Percentiles rank a stretch among this genome's conserved stretches.
These are phyloP conservation scores for Verticillium albo-atrum DNA, from an alignment of 2,329 filamentous ascomycete species.

Conservation along the genomic window DNA sequence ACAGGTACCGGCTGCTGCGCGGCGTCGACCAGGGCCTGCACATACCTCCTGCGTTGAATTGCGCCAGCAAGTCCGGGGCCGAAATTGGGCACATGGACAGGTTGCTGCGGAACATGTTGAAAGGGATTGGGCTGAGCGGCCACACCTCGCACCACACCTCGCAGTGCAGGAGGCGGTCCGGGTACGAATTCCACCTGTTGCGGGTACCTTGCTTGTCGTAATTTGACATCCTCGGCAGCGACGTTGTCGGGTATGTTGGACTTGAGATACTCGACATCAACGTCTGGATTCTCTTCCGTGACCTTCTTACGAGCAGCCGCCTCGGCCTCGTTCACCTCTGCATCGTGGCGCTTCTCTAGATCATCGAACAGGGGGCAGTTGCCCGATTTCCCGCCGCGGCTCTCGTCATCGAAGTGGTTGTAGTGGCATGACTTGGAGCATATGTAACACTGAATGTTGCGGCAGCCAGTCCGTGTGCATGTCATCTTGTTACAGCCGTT, in stretches of 20 bases:
- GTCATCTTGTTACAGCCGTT: slow-evolving; percentile 80
- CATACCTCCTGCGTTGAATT: too few species aligned
- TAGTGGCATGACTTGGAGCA: slow-evolving; percentile 67
- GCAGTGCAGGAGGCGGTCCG: background rate
- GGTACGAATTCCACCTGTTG: background rate
- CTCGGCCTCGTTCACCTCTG: slow-evolving; percentile 61
- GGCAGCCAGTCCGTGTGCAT: slow-evolving; percentile 53
- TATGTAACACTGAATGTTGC: slow-evolving; percentile 60
- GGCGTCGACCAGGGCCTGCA: too few species aligned
- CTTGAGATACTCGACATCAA: slow-evolving; percentile 53
- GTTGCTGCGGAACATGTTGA: background rate
- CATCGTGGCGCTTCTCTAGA: slow-evolving; percentile 53
- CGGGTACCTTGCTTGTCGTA: background rate
- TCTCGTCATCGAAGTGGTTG: slow-evolving; percentile 60
- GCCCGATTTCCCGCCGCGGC: slow-evolving; percentile 39
- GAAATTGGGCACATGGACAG: too few species aligned
- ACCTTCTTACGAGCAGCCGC: slow-evolving; percentile 50
- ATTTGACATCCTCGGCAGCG: slow-evolving; percentile 21
- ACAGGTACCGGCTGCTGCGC: too few species aligned
- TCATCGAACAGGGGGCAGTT: slow-evolving; percentile 68
- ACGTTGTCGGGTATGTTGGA: slow-evolving; percentile 55
- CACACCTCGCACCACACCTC: background rate
- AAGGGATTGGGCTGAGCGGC: background rate
- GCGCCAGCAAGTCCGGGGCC: too few species aligned
- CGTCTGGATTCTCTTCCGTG: slow-evolving; percentile 52